phyloP scores from a whole-genome alignment of 129 eudicot species.

The Flaveria trinervia region DNA sequence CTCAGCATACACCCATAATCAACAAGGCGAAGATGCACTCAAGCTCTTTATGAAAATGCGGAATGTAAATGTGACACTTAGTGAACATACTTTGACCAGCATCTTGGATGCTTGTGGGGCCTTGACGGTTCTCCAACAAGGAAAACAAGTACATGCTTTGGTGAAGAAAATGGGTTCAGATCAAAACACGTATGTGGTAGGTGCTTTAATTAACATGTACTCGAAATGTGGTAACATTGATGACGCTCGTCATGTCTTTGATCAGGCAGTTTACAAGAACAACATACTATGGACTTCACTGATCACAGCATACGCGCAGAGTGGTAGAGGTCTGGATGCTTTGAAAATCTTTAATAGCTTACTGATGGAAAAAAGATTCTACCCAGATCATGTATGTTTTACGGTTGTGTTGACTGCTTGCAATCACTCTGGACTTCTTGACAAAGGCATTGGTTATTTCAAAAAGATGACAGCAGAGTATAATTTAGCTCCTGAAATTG shows the following conservation, averaged over 20 bases:
- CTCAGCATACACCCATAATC: slow-evolving; percentile 38
- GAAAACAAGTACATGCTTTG: slow-evolving; percentile 46
- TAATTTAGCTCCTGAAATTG: slow-evolving; percentile 39
- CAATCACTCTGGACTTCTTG: slow-evolving; percentile 47
- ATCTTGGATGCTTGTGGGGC: slow-evolving; percentile 54
- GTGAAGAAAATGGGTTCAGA: slow-evolving; percentile 47
- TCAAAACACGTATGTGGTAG: slow-evolving; percentile 35
- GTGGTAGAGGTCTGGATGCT: slow-evolving; percentile 48
- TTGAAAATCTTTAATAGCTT: slow-evolving; percentile 40
- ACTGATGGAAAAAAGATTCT: slow-evolving; percentile 28
- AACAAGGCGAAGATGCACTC: slow-evolving; percentile 39
- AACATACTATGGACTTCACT: slow-evolving; percentile 47
- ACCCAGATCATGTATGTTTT: slow-evolving; percentile 52
- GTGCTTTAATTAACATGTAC: slow-evolving; percentile 54
- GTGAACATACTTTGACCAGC: slow-evolving; percentile 46
- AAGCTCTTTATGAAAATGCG: slow-evolving; percentile 34
- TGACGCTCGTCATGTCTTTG: slow-evolving; percentile 44
- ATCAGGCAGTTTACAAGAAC: slow-evolving; percentile 35
- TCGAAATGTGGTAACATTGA: slow-evolving; percentile 48
- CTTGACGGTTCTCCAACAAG: slow-evolving; percentile 40
- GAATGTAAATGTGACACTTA: slow-evolving; percentile 20
- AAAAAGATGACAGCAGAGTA: slow-evolving; percentile 44
- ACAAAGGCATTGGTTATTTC: slow-evolving; percentile 37
- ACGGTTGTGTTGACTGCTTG: slow-evolving; percentile 52
- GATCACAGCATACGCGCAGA: slow-evolving; percentile 47